Base-by-base conservation (phyloP, 768 basidiomycete genomes). In the Tulasnella sp. region DNA sequence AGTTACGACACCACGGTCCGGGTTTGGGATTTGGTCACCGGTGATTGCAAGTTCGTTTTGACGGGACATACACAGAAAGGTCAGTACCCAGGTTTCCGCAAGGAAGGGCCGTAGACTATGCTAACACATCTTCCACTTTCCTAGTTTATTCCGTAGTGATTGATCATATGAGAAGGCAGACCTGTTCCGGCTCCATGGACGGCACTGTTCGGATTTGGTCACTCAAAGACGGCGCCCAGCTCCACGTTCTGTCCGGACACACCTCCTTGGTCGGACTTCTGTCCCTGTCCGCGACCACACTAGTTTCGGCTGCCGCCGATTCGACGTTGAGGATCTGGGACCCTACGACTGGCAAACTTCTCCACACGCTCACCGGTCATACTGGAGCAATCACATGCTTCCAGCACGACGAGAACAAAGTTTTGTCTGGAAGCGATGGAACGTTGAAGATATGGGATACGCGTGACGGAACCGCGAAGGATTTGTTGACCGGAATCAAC, bases 331-430 rank as follows among this genome's bases (percentile, higher is more conserved):
- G 95, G 8, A 87, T 98, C 47, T 98, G 96, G 96, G 90, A 98
- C 77, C 92, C 95, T 1, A 87, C 89, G 41, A 87, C 87, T 0
- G 93, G 94, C 71, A 88, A 89, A 72, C 83, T 92, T 36, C 87
- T 86, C 42, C 90, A 95, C 75, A 89, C 90, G 0, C 86, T 99
- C 36, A 89, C 90, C 3, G 94, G 92, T 0, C 96, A 98, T 79
- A 91, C 90, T 6, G 96, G 95, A 26, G 95, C 96, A n/a, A 98
- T 99, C 76, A 98, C 97, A 19, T 99, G 96, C 81, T 98, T 98
- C 85, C 94, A 96, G 80, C 95, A 97, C 76, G 96, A 98, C 79
- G 95, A 98, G 79, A 94, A 92, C 83, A 98, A 97, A 79, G 93
- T 98, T 62, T 85, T 99, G 35, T 93, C 91, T 77, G 96, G 96